Percentiles rank a stretch among this genome's conserved stretches.
phyloP scores from a whole-genome alignment of 1,284 basidiomycete species.

The Fomitopsis pinicola region DNA sequence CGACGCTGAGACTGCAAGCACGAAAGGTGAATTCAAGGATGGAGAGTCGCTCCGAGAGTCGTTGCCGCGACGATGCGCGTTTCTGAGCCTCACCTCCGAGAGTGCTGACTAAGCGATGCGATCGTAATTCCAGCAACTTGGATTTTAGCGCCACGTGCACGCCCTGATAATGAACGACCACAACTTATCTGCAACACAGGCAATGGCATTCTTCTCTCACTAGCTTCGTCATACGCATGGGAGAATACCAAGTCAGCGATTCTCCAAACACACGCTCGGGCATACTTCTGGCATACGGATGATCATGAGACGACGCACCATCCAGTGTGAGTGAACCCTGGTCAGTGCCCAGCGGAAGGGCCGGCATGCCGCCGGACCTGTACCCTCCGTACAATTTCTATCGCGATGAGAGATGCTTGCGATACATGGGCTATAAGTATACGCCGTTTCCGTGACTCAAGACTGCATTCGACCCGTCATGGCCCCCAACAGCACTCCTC shows the following conservation, averaged over 20 bases:
- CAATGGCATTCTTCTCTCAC: background rate
- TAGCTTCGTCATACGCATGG: background rate
- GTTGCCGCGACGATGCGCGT: background rate
- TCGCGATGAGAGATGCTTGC: conserved; percentile 5
- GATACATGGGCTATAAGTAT: conserved; percentile 3
- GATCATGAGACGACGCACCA: background rate
- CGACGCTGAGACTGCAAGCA: background rate
- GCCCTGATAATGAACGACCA: no score
- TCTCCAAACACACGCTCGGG: background rate
- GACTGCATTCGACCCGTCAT: conserved; percentile 3
- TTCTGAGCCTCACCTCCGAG: background rate
- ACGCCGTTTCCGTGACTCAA: background rate
- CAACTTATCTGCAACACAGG: background rate
- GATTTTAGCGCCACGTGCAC: background rate
- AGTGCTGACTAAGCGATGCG: conserved; percentile 3
- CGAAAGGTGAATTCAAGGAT: background rate
- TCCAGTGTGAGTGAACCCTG: background rate
- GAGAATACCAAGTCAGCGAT: background rate
- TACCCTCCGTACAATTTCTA: conserved; percentile 3
- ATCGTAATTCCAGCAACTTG: background rate
- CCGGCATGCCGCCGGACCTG: conserved; percentile 7
- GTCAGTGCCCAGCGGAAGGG: conserved; percentile 4
- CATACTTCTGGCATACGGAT: background rate
- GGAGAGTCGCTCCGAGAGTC: background rate
- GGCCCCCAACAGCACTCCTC: conserved; percentile 28